Evolutionary conservation across 371 early-diverging fungal species (phyloP).

Genomic region (Lichtheimia ornata): DNA sequence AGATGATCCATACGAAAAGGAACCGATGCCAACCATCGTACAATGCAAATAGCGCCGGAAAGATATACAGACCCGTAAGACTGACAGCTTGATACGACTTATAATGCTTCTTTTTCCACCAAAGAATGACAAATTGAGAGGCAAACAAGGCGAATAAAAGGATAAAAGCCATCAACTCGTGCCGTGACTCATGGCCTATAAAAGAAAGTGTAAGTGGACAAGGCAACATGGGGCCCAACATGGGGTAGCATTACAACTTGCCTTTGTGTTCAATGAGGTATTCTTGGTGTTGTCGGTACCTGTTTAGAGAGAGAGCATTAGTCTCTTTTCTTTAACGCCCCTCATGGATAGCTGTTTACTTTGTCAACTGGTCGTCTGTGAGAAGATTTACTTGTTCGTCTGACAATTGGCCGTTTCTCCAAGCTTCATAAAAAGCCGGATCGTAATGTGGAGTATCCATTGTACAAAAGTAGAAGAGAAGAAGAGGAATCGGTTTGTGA

Average conservation of each 20-base stretch:
- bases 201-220: background rate
- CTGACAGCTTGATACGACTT: conserved; percentile 77
- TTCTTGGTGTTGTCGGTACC: conserved; percentile 39
- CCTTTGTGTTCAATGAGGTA: conserved; percentile 47
- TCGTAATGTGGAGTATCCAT: conserved; percentile 25
- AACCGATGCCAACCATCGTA: conserved; percentile 55
- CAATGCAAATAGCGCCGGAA: conserved; percentile 57
- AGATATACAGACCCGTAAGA: conserved; percentile 74
- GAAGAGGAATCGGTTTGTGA: conserved; percentile 2
- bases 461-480: conserved; percentile 2
- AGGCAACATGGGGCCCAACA: too few species aligned
- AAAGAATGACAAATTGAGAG: conserved; percentile 73
- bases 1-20: conserved; percentile 42
- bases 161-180: conserved; percentile 79
- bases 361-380: conserved; percentile 36
- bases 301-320: conserved; percentile 2
- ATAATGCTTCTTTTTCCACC: conserved; percentile 80
- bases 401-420: conserved; percentile 32
- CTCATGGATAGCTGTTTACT: conserved; percentile 15
- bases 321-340: background rate
- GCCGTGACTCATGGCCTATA: conserved; percentile 67
- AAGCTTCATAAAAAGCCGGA: conserved; percentile 31
- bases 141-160: conserved; percentile 69
- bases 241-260: conserved; percentile 2
- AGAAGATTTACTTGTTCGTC: conserved; percentile 34